These are phyloP conservation scores for Candida pseudofarinosa DNA, from an alignment of 805 yeast species.

Conservation along the genomic window DNA sequence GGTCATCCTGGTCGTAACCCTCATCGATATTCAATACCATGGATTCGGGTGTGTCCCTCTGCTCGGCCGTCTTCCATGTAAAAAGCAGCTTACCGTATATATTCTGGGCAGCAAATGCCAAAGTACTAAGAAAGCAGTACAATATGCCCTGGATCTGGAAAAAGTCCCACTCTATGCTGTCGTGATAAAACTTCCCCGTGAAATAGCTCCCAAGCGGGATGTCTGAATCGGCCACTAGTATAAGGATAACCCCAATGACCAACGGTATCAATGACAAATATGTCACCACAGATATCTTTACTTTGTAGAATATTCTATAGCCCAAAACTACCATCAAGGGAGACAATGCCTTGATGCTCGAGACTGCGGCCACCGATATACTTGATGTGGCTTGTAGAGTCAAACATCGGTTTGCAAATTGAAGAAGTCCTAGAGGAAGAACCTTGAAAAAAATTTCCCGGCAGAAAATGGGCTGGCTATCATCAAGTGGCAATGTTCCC, in stretches of 20 bases:
- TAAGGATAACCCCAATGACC: slow-evolving; percentile 49
- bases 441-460: slow-evolving; percentile 40
- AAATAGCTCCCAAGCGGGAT: not conserved
- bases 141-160: slow-evolving; percentile 55
- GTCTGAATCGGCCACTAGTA: slow-evolving; percentile 33
- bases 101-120: slow-evolving; percentile 80
- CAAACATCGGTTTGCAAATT: slow-evolving; percentile 60
- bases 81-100: slow-evolving; percentile 81
- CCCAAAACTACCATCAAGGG: slow-evolving; percentile 58
- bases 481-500: slow-evolving; percentile 49
- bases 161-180: slow-evolving; percentile 13
- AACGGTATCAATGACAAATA: slow-evolving; percentile 51
- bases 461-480: slow-evolving; percentile 17
- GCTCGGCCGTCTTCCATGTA: slow-evolving; percentile 42
- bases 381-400: slow-evolving; percentile 61
- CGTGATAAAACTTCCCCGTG: slow-evolving; percentile 4
- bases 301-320: slow-evolving; percentile 50
- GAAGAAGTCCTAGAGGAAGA: slow-evolving; percentile 63
- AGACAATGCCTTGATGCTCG: slow-evolving; percentile 64
- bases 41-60: slow-evolving; percentile 19
- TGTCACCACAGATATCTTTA: slow-evolving; percentile 46
- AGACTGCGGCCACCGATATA: slow-evolving; percentile 65
- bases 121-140: slow-evolving; percentile 63
- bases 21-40: slow-evolving; percentile 24
- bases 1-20: slow-evolving; percentile 6